These are phyloP conservation scores for Geotrichum aggregatum DNA, from an alignment of 1,139 yeast species.

Conservation along the genomic window DNA sequence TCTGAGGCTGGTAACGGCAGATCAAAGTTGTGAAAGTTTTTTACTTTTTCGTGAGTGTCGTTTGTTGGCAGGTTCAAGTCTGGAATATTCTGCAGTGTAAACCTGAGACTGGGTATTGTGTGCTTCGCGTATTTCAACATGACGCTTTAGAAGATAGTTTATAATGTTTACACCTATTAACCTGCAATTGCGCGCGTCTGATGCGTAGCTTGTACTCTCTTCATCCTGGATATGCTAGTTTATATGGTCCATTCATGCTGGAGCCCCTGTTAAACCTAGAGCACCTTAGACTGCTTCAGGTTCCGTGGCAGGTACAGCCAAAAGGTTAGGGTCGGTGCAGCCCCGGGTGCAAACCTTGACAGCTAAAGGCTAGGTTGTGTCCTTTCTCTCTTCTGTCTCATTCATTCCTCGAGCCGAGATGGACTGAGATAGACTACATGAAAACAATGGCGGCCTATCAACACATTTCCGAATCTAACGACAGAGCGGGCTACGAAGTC, in stretches of 20 bases:
- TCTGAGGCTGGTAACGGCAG: background rate
- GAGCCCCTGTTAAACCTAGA: too few relatives aligned
- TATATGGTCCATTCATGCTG: too few relatives aligned
- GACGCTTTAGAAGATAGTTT: too few relatives aligned
- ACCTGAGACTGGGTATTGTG: background rate
- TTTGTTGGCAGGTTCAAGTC: conserved; percentile 2
- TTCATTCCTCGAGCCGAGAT: background rate
- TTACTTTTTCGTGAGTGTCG: background rate
- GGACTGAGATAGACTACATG: background rate
- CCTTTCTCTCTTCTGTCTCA: too few relatives aligned
- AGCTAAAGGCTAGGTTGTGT: too few relatives aligned
- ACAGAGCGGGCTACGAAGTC: conserved; percentile 9
- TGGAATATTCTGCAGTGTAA: background rate
- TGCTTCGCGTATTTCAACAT: too few relatives aligned
- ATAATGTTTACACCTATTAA: too few relatives aligned
- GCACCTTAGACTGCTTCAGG: too few relatives aligned
- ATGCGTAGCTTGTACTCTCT: too few relatives aligned
- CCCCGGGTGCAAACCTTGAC: background rate
- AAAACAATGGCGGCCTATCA: conserved; percentile 13
- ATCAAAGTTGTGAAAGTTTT: background rate
- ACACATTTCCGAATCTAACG: conserved; percentile 12
- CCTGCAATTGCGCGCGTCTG: too few relatives aligned
- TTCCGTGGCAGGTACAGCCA: too few relatives aligned
- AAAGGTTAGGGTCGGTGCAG: background rate
- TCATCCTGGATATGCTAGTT: too few relatives aligned